These are phyloP conservation scores for Sphaerulina vaccinii DNA, from an alignment of 2,329 filamentous ascomycete species.

Conservation along the genomic window DNA sequence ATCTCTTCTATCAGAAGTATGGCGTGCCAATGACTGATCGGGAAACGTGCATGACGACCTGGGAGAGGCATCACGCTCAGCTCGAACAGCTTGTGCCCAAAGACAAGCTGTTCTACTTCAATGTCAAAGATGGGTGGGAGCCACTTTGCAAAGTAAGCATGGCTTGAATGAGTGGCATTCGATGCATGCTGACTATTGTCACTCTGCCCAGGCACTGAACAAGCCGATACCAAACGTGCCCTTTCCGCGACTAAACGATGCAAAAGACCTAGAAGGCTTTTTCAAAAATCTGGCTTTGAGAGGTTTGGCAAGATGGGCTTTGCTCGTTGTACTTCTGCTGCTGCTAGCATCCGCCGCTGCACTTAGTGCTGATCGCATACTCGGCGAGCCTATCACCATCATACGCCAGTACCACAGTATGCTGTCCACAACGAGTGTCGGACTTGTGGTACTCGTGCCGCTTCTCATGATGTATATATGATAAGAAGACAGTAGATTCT, in stretches of 20 bases:
- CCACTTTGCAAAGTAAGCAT: constrained; percentile 30
- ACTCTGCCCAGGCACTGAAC: constrained; percentile 14
- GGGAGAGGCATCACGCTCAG: constrained; percentile 12
- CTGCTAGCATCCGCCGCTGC: background rate
- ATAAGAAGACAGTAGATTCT: too few relatives aligned
- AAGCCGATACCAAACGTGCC: constrained; percentile 25
- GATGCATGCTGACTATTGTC: background rate
- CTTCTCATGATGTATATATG: too few relatives aligned
- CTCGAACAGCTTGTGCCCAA: constrained; percentile 8
- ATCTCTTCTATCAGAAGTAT: constrained; percentile 13
- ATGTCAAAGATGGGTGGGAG: constrained; percentile 31
- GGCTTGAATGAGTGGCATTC: background rate
- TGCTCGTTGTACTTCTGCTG: background rate
- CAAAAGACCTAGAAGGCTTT: constrained; percentile 10
- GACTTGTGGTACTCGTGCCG: too few relatives aligned
- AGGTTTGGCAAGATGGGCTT: constrained; percentile 12
- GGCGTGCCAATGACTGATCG: constrained; percentile 1
- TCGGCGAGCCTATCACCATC: too few relatives aligned
- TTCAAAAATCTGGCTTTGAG: constrained; percentile 9
- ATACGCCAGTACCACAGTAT: too few relatives aligned
- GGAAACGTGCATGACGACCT: background rate
- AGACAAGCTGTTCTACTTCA: constrained; percentile 24
- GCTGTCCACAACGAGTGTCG: too few relatives aligned
- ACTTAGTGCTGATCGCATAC: background rate
- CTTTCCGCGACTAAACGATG: constrained; percentile 25